Base-by-base conservation (phyloP, 768 basidiomycete genomes). In the Clitopilus passeckerianus region DNA sequence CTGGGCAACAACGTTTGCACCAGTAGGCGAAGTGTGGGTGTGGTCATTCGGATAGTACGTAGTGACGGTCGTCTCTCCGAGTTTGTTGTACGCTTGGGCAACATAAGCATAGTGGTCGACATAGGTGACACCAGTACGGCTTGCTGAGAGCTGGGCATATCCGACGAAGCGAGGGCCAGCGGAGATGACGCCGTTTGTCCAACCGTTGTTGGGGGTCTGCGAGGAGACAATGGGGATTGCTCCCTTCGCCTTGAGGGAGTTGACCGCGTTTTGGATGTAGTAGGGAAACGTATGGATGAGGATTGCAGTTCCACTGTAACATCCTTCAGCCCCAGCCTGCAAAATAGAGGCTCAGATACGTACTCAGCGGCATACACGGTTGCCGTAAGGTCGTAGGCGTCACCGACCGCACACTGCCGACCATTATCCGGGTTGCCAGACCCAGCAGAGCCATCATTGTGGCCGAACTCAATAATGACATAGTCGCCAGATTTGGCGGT, bases 381-480 rank as follows among this genome's bases (percentile, higher is more conserved):
- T 1, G 71, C 44, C 5, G 75, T 77, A 1, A 71, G 72, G 43
- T 72, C 65, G 50, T 72, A 74, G 16, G 68, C 72, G 57, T 75
- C 75, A 35, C 78, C 78, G 22, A 74, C 70, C 4, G 77, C 77
- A 64, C 71, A 72, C 60, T 79, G 68, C 53, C 75, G 68, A 3
- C 78, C 78, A 62, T 79, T 78, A 60, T 80, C 78, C 34, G 56
- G 54, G 22, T 41, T 59, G 10, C 71, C 68, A 10, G 71, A 62
- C 6, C 70, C 69, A 18, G 74, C 67, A n/a, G 66, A 62, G 1
- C 75, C 75, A 60, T 81, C 80, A 61, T 81, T 82, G 62, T 81
- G 81, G 1, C 80, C 80, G 54, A 82, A 80, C 59, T 77, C 74
- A 56, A 80, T 77, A 57, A 80, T 65, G 18, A 77, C 78, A 65